Base-by-base conservation (phyloP, 208 protist species). In the Strigomonas culicis region DNA sequence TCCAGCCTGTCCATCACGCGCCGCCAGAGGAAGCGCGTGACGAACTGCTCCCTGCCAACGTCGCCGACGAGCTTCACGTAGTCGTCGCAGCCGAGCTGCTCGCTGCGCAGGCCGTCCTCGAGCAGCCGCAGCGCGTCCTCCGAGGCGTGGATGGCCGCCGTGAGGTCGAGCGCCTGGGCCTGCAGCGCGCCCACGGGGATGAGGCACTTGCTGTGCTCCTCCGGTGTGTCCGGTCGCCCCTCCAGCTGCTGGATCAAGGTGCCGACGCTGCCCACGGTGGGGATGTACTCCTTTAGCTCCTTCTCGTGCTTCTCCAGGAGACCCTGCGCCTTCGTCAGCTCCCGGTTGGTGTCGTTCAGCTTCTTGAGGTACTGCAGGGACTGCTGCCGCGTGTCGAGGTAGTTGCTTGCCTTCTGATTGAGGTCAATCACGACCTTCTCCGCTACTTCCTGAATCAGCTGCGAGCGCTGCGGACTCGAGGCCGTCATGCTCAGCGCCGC, bases 21-120 rank as follows among this genome's bases (percentile, higher is more conserved):
- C 19, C 66, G 64, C 52, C 88, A 88, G 19, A 89, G 64, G 68
- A 90, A 89, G 19, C 81, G 78, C 1, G 77, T 75, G 27, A 86
- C 72, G 65, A 95, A 95, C 68, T 91, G 79, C n/a, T 84, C 65
- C 7, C 89, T 74, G 3, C 82, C 84, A 22, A 88, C 73, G 61
- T 91, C 82, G 1, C 81, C 86, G 22, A 95, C 81, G 25, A 68
- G 68, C 63, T 86, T 82, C 4, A 95, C 78, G 62, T 92, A 95
- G 55, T 92, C 86, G 31, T 95, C 86, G 52, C 79, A 88, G 25
- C 74, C 77, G 8, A 95, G 47, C 32, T 84, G 58, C 47, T 88
- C 85, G 0, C 57, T 41, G 59, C 79, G 74, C 2, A 95, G 77
- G 2, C 74, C 74, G 21, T 85, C 72, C 53, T 95, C 84, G 4